phyloP scores from a whole-genome alignment of 805 yeast species.

The Barnettozyma botsteinii region DNA sequence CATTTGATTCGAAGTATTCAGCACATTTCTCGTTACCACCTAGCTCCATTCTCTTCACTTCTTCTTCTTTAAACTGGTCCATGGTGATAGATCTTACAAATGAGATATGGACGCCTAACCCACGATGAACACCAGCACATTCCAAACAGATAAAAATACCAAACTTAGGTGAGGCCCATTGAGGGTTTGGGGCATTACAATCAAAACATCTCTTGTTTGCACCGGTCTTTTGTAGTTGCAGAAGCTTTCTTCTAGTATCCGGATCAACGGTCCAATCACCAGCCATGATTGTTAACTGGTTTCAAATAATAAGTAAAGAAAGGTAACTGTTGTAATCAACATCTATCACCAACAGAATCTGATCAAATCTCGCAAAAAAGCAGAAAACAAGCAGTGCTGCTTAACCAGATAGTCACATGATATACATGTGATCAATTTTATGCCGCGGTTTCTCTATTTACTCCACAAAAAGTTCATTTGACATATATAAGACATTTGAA shows the following conservation, averaged over 20 bases:
- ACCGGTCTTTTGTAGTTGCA: conserved; percentile 74
- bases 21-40: conserved; percentile 86
- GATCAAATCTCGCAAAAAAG: too few relatives aligned
- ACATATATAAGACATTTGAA: too few relatives aligned
- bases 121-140: conserved; percentile 95
- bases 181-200: conserved; percentile 94
- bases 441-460: too few relatives aligned
- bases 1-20: conserved; percentile 63
- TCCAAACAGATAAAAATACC: conserved; percentile 96
- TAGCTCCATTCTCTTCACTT: conserved; percentile 80
- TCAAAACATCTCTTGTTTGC: conserved; percentile 88
- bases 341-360: too few relatives aligned
- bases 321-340: too few relatives aligned
- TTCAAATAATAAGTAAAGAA: neutral
- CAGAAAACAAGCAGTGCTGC: too few relatives aligned
- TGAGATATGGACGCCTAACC: conserved; percentile 93
- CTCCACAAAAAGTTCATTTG: too few relatives aligned
- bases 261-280: conserved; percentile 87
- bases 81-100: conserved; percentile 95
- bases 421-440: too few relatives aligned
- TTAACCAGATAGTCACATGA: too few relatives aligned
- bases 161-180: conserved; percentile 98
- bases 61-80: conserved; percentile 97
- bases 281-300: conserved; percentile 13
- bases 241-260: conserved; percentile 75